A percentile compares a stretch with the other conserved stretches of the same genome.
Conservation (phyloP, 257 asterid genomes). For the Pogostemon cablin region DNA sequence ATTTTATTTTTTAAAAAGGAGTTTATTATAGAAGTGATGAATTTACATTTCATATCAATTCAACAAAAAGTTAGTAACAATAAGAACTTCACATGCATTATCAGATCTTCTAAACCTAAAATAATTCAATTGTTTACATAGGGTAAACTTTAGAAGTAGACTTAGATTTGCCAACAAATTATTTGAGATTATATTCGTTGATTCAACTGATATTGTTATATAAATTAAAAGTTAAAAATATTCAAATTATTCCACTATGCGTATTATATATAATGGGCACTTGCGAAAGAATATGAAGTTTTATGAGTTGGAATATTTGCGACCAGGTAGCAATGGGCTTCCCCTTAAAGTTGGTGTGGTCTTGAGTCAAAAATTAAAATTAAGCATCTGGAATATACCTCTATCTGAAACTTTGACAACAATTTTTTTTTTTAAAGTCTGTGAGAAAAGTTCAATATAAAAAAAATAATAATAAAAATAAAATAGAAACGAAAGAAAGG, state of each 20-base stretch:
- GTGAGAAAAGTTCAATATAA: no score
- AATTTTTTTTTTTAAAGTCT: no score
- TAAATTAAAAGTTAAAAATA: conserved; percentile 1
- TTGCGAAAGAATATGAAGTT: background rate
- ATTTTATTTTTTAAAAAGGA: no score
- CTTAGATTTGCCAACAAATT: background rate
- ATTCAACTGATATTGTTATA: background rate
- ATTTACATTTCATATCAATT: no score
- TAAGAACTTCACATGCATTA: background rate
- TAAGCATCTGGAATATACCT: no score
- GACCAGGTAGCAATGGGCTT: background rate
- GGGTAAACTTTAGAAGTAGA: background rate
- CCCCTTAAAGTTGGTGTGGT: background rate
- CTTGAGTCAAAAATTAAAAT: no score
- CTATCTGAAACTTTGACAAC: no score
- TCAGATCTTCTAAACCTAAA: background rate
- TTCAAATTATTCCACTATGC: background rate
- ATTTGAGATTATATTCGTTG: conserved; percentile 19
- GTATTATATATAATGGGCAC: background rate
- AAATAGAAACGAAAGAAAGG: no score
- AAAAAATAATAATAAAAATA: no score
- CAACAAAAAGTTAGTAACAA: no score
- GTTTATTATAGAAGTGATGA: no score
- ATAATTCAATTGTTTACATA: background rate
- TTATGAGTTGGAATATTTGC: background rate